Conservation (phyloP, 2,329 filamentous ascomycete species). For the Ophiocordyceps sinensis region DNA sequence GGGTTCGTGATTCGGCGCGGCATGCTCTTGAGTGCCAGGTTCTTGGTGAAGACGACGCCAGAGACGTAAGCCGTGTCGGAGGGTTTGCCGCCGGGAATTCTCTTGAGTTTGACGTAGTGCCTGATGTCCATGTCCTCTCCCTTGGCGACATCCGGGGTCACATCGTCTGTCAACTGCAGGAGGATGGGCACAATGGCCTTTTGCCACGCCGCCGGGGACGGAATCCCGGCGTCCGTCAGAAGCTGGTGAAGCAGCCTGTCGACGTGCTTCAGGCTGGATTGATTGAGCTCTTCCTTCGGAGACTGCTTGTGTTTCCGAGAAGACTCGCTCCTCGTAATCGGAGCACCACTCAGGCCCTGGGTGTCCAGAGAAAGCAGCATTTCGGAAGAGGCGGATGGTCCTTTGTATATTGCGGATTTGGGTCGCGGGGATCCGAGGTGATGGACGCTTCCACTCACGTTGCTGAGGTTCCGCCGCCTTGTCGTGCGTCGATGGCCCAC, state of each 20-base stretch:
- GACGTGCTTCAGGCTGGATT: slow-evolving; percentile 78
- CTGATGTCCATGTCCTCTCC: slow-evolving; percentile 95
- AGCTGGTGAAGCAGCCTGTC: slow-evolving; percentile 73
- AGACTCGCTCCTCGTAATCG: slow-evolving; percentile 64
- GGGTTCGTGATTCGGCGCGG: slow-evolving; percentile 70
- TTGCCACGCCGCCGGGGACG: slow-evolving; percentile 68
- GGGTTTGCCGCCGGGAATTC: slow-evolving; percentile 79
- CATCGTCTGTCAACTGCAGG: slow-evolving; percentile 81
- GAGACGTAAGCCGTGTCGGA: slow-evolving; percentile 94
- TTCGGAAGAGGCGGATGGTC: slow-evolving; percentile 37
- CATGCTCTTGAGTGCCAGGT: slow-evolving; percentile 93
- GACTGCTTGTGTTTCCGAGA: slow-evolving; percentile 61
- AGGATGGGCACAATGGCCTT: slow-evolving; percentile 82
- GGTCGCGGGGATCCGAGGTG: slow-evolving; percentile 61
- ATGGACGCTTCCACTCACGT: slow-evolving; percentile 55
- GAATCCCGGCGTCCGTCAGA: slow-evolving; percentile 59
- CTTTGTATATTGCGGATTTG: slow-evolving; percentile 41
- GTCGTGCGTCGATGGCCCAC: slow-evolving; percentile 46
- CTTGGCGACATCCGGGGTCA: slow-evolving; percentile 77
- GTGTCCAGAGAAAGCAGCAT: slow-evolving; percentile 32
- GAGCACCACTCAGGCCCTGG: slow-evolving; percentile 26
- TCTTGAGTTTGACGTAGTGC: slow-evolving; percentile 95
- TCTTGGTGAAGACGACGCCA: slow-evolving; percentile 94
- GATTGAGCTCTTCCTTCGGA: slow-evolving; percentile 71
- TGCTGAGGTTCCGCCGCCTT: slow-evolving; percentile 70